These are phyloP conservation scores for Claviceps arundinis DNA, from an alignment of 2,329 filamentous ascomycete genomes.

Conservation along the genomic window DNA sequence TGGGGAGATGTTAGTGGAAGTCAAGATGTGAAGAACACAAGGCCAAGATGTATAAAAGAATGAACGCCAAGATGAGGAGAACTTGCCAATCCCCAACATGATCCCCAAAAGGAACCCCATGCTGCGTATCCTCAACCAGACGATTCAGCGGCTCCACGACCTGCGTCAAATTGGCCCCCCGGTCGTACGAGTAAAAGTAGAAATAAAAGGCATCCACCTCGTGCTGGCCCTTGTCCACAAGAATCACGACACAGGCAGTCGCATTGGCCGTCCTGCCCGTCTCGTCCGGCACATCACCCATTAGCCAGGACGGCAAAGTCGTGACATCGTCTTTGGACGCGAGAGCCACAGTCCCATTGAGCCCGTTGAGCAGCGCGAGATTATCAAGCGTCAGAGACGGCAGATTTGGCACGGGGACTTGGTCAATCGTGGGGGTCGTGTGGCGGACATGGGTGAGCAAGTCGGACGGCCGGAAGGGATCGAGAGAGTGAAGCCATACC, in stretches of 20 bases:
- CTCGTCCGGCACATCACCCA: slow-evolving; percentile 13
- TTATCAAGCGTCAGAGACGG: slow-evolving; percentile 13
- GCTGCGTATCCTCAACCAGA: slow-evolving; percentile 8
- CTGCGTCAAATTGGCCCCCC: slow-evolving; percentile 15
- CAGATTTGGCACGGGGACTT: slow-evolving; percentile 11
- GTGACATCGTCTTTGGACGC: slow-evolving; percentile 15
- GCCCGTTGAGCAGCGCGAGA: slow-evolving; percentile 9
- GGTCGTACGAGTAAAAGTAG: slow-evolving; percentile 21
- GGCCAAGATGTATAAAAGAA: neutral
- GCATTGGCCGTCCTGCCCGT: slow-evolving; percentile 11
- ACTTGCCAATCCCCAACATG: slow-evolving; percentile 15
- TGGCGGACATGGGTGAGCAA: slow-evolving; percentile 17
- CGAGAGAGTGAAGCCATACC: slow-evolving; percentile 19
- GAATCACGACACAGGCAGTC: slow-evolving; percentile 16
- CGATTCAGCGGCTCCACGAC: slow-evolving; percentile 14
- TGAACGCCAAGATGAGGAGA: neutral
- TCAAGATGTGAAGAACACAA: too few relatives aligned
- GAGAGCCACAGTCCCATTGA: slow-evolving; percentile 11
- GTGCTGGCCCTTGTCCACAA: slow-evolving; percentile 10
- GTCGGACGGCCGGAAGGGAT: slow-evolving; percentile 17
- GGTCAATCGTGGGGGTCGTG: slow-evolving; percentile 12
- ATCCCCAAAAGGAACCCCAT: slow-evolving; percentile 13
- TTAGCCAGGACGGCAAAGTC: slow-evolving; percentile 12
- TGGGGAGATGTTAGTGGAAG: slow-evolving; percentile 1
- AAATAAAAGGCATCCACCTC: slow-evolving; percentile 18